A percentile compares a stretch with the other conserved stretches of the same genome.
Conservation (phyloP, 768 basidiomycete genomes). For the Rubroboletus pulcherrimus region DNA sequence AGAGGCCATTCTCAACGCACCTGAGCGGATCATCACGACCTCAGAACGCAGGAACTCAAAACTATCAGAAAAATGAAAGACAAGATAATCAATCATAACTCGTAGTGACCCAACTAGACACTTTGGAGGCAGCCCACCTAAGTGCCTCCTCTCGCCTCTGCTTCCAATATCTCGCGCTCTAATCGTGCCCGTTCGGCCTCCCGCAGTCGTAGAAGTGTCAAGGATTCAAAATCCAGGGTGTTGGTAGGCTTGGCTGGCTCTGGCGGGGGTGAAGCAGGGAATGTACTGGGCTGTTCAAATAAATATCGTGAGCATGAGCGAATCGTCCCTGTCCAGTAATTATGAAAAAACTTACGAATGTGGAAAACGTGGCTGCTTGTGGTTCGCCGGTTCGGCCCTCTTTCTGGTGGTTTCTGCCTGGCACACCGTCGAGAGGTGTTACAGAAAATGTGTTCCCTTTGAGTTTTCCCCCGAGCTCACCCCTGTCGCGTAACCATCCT, state of each 20-base stretch:
- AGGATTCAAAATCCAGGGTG: slow-evolving; percentile 70
- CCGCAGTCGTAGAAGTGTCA: slow-evolving; percentile 76
- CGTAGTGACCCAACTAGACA: not conserved
- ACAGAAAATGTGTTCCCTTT: slow-evolving; percentile 12
- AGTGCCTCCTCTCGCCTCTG: slow-evolving; percentile 44
- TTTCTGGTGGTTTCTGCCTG: not conserved
- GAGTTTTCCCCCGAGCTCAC: slow-evolving; percentile 45
- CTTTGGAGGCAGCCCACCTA: not conserved
- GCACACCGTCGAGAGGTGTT: slow-evolving; percentile 19
- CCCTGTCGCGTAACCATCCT: slow-evolving; percentile 68
- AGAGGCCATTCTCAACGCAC: too few relatives aligned
- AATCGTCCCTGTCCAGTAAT: not conserved
- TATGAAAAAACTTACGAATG: slow-evolving; percentile 11
- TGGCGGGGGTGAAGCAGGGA: slow-evolving; percentile 13
- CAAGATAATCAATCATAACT: slow-evolving; percentile 11
- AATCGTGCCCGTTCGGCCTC: slow-evolving; percentile 77
- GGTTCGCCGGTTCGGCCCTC: not conserved
- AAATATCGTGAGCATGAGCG: slow-evolving; percentile 4
- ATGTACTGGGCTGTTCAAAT: slow-evolving; percentile 18
- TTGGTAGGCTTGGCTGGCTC: slow-evolving; percentile 27
- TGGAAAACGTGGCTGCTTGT: slow-evolving; percentile 44
- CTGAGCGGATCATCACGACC: too few relatives aligned
- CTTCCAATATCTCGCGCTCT: slow-evolving; percentile 72
- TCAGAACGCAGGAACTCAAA: too few relatives aligned
- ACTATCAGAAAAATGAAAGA: not conserved